Evolutionary conservation across 2,329 filamentous ascomycete genomes (phyloP).

Genomic region (Cercospora sp.): DNA sequence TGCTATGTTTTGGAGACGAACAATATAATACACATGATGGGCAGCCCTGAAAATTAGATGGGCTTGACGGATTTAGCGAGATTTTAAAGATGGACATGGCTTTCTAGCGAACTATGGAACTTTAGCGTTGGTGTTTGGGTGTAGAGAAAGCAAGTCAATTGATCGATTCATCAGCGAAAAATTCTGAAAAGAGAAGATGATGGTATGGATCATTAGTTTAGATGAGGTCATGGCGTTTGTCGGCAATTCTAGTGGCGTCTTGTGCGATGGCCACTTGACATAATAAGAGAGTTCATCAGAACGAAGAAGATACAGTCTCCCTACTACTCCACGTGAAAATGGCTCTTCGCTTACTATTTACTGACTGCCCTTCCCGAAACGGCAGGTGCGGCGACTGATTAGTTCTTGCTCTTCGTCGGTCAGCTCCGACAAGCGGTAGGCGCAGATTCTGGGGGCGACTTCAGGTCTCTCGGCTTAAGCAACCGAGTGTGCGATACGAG

Average conservation of each 20-base stretch:
- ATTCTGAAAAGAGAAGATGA: background rate
- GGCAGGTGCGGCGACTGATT: conserved; percentile 8
- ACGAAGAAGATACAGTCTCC: background rate
- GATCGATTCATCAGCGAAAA: background rate
- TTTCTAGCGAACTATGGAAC: background rate
- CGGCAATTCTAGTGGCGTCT: background rate
- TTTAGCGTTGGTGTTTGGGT: conserved; percentile 21
- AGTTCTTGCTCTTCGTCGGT: background rate
- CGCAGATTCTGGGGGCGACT: background rate
- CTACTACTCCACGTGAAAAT: background rate
- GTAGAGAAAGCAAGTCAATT: conserved; percentile 5
- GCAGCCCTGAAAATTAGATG: background rate
- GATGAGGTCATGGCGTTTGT: background rate
- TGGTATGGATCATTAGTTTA: background rate
- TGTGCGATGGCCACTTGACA: background rate
- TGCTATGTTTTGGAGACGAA: conserved; percentile 48
- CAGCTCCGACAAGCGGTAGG: conserved; percentile 1
- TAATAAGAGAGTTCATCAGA: background rate
- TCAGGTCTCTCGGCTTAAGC: conserved; percentile 3
- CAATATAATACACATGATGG: conserved; percentile 6
- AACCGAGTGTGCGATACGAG: background rate
- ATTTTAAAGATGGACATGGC: background rate
- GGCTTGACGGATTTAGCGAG: background rate
- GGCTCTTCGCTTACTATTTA: background rate
- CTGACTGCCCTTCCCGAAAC: background rate